Base-by-base conservation (phyloP, 2,329 filamentous ascomycete genomes). In the Exophiala oligosperma region DNA sequence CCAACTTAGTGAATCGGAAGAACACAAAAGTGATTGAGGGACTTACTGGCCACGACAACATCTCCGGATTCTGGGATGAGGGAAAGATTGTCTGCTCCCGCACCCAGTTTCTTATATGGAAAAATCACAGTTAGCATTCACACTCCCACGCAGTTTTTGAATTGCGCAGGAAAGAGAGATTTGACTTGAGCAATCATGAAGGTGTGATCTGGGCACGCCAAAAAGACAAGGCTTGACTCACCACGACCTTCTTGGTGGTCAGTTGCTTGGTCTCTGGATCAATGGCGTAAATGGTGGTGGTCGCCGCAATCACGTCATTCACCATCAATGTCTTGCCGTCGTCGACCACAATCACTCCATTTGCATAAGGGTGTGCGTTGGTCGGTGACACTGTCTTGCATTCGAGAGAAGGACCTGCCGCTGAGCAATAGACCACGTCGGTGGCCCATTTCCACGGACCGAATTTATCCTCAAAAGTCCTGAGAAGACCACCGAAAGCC, bases 361-460 rank as follows among this genome's bases (percentile, higher is more conserved):
- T 62, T 4, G 60, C 60, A 35, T 48, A 54, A 32, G 60, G 60
- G 47, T 62, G 60, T 8, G 43, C 32, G 38, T 59, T 35, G 12
- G 21, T 35, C 21, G 60, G 60, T 28, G 56, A 59, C 7, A 62
- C 60, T 29, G 43, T 52, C 26, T 57, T 59, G 57, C 60, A 62
- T 5, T 62, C 56, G 21, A 62, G 4, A 6, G 24, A 12, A 12
- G 52, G 46, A 2, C 24, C 35, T 9, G 43, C 6, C 4, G 50
- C 53, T 12, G 53, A 41, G 49, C 60, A 62, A 41, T 62, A 44
- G 9, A 62, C 60, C 17, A 62, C 48, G 41, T 53, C 53, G 8
- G 56, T 40, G 4, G 52, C 60, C 60, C 60, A 62, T 37, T 57
- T 56, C 44, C 53, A 62, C 21, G 60, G 60, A 6, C 60, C 60